phyloP scores from a whole-genome alignment of 192 early-diverging fungal species.

The Coemansia sp. region DNA sequence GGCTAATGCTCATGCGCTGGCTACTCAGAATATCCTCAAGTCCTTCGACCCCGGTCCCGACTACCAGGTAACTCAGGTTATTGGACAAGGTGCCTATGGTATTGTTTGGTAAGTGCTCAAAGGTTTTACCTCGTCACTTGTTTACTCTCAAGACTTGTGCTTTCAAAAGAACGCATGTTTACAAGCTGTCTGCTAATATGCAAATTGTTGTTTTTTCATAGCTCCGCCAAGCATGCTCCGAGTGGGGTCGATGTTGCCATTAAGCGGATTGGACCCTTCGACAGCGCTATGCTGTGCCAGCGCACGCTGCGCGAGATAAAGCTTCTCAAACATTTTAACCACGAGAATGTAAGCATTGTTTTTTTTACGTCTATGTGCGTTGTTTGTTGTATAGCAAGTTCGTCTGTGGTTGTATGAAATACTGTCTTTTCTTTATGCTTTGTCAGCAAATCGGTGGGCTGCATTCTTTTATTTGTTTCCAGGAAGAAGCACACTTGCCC shows the following conservation, averaged over 20 bases:
- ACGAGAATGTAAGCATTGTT: constrained; percentile 68
- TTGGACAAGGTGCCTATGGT: constrained; percentile 93
- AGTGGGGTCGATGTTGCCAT: constrained; percentile 86
- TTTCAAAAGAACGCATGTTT: background rate
- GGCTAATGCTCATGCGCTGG: constrained; percentile 44
- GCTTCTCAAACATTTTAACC: constrained; percentile 79
- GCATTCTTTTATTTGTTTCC: background rate
- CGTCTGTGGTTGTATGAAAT: background rate
- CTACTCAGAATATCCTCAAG: constrained; percentile 52
- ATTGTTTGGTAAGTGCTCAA: constrained; percentile 75
- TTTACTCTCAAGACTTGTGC: background rate
- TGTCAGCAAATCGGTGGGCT: background rate
- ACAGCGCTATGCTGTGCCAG: constrained; percentile 81
- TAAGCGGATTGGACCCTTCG: constrained; percentile 87
- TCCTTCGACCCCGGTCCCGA: constrained; percentile 77
- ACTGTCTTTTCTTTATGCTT: background rate
- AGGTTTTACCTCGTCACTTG: background rate
- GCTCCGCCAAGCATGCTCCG: constrained; percentile 78
- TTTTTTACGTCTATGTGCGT: background rate
- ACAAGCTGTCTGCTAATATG: background rate
- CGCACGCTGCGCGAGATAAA: constrained; percentile 83
- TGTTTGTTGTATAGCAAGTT: background rate
- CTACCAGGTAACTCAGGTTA: constrained; percentile 81
- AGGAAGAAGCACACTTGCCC: background rate
- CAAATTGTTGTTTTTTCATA: constrained; percentile 33